These are phyloP conservation scores for Neophaeococcomyces mojaviensis DNA, from an alignment of 2,329 filamentous ascomycete species.

Conservation along the genomic window DNA sequence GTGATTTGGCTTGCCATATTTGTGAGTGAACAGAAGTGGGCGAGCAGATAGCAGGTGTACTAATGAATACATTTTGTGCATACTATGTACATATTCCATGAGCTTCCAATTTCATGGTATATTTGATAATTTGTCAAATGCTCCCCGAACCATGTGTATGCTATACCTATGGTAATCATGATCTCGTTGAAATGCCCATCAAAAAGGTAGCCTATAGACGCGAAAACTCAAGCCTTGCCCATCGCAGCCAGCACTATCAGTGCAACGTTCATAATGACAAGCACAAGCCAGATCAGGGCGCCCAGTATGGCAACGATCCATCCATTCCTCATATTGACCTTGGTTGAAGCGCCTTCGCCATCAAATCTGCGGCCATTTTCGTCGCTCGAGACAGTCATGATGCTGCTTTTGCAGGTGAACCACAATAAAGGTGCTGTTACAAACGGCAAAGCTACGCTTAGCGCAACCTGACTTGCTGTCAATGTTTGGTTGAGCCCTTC, in stretches of 20 bases:
- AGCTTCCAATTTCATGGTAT: too few species aligned
- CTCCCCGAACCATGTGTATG: too few species aligned
- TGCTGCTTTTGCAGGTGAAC: constrained; percentile 71
- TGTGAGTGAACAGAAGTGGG: too few species aligned
- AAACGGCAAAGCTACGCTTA: constrained; percentile 74
- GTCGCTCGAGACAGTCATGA: constrained; percentile 63
- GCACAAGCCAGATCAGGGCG: constrained; percentile 62
- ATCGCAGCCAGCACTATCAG: constrained; percentile 59
- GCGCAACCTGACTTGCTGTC: constrained; percentile 67
- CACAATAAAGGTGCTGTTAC: constrained; percentile 76
- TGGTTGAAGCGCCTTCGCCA: constrained; percentile 2
- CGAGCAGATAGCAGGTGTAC: too few species aligned
- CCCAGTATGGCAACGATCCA: constrained; percentile 56
- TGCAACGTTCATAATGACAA: constrained; percentile 72
- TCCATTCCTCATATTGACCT: constrained; percentile 62
- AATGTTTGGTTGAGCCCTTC: constrained; percentile 63
- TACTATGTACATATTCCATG: too few species aligned
- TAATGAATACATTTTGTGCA: too few species aligned
- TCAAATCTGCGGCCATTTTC: constrained; percentile 19
- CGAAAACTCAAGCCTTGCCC: constrained; percentile 36
- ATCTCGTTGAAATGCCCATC: too few species aligned
- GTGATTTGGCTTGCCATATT: too few species aligned
- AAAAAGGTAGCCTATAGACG: neutral
- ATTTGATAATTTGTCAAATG: too few species aligned
- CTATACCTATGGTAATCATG: too few species aligned